Percentiles rank a stretch among this genome's conserved stretches.
phyloP scores from a whole-genome alignment of 495 filamentous ascomycete species.

The Geoglossum glabrum region DNA sequence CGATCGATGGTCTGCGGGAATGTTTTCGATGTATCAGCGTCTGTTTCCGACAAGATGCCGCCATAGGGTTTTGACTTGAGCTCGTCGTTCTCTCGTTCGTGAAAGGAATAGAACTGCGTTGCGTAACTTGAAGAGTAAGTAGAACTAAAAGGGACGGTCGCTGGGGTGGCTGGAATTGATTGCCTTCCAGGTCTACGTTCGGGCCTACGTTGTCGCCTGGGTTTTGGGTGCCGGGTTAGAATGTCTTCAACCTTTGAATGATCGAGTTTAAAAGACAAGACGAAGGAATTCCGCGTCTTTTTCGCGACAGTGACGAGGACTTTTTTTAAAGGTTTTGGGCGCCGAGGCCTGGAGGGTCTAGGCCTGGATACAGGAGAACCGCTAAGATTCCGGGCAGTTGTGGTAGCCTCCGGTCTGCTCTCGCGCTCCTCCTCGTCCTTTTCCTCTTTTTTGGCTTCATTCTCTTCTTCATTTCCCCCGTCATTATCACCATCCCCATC shows the following conservation, averaged over 20 bases:
- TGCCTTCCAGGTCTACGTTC: neutral
- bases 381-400: neutral
- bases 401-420: neutral
- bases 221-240: neutral
- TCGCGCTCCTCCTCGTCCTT: neutral
- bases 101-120: slow-evolving; percentile 61
- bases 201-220: neutral
- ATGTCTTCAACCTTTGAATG: neutral
- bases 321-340: neutral
- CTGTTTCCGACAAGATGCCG: slow-evolving; percentile 70
- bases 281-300: neutral
- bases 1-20: slow-evolving; percentile 62
- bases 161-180: neutral
- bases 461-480: slow-evolving; percentile 1
- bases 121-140: slow-evolving; percentile 39
- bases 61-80: slow-evolving; percentile 86
- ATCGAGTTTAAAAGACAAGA: neutral
- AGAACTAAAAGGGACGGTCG: slow-evolving; percentile 19
- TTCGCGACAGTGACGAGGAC: neutral
- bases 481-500: slow-evolving; percentile 1
- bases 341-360: slow-evolving; percentile 4
- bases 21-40: slow-evolving; percentile 80
- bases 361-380: slow-evolving; percentile 2
- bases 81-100: slow-evolving; percentile 75
- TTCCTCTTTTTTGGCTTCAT: neutral